Evolutionary conservation across 495 filamentous ascomycete species (phyloP), one percentile per base, ranked within the genome.

Genomic region (Massariosphaeria phaeospora): DNA sequence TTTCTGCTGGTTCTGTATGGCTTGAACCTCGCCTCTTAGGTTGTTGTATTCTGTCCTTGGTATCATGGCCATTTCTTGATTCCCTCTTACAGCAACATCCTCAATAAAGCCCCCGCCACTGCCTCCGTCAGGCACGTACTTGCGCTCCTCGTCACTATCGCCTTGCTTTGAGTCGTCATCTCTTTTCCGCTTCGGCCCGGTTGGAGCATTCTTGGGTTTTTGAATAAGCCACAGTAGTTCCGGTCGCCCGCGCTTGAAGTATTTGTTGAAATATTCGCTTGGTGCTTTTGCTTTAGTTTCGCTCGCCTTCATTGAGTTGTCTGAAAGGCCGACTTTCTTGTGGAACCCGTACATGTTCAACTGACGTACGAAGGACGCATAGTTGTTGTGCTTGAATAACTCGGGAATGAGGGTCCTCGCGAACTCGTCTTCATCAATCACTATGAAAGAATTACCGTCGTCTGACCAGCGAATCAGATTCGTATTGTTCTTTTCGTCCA

Each of bases 261-360:
- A 99, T 13, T 87, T 88, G 64, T 99, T 96, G 47, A 85, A 88
- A 66, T 97, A 99, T 76, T 97, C 91, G 76, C 91, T 96, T 2
- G 93, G 93, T 39, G 89, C 95, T 71, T 97, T 97, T 66, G 90
- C 91, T 66, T 96, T 94, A 49, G 89, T 83, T 70, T 97, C 91
- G 68, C 90, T 96, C 24, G 94, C 90, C 56, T 90, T 88, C 85
- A 97, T 93, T 0, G 91, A 96, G 67, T 95, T 95, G 69, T 97
- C 93, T 6, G 90, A 93, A 21, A 99, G 80, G 2, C 93, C 93
- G 9, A 99, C 94, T 46, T 91, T 88, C 74, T 99, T 99, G 70
- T 99, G 93, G 66, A 99, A 99, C 7, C 93, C 93, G 68, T 99
- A 98, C 93, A 98, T 97, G 66, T 98, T 98, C 57, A 98, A 77